These are phyloP conservation scores for Apiotrichum gamsii DNA, from an alignment of 1,284 basidiomycete species.

Conservation along the genomic window DNA sequence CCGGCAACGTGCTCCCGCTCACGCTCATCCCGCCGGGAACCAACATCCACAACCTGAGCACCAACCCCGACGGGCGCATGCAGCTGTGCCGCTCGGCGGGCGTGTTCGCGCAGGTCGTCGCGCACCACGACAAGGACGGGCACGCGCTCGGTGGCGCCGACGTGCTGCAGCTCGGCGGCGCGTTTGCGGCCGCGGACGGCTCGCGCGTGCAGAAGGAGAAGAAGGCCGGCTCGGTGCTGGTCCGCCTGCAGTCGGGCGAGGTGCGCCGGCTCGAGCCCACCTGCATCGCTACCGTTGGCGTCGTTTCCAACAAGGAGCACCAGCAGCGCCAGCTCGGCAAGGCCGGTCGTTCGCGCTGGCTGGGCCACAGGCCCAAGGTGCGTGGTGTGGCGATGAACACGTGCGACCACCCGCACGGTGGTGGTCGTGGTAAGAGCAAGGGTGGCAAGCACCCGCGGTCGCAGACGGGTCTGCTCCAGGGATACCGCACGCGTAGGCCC, in stretches of 20 bases:
- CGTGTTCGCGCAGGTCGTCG: conserved; percentile 72
- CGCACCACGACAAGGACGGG: conserved; percentile 54
- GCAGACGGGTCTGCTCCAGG: conserved; percentile 87
- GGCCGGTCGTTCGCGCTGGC: conserved; percentile 82
- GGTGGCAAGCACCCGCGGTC: conserved; percentile 88
- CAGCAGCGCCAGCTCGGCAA: conserved; percentile 81
- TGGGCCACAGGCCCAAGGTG: conserved; percentile 79
- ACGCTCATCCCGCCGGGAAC: conserved; percentile 88
- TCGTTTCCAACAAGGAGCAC: conserved; percentile 88
- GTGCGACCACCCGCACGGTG: conserved; percentile 93
- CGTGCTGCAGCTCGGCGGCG: conserved; percentile 35
- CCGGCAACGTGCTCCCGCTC: conserved; percentile 89
- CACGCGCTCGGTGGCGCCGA: conserved; percentile 38
- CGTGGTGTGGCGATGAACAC: conserved; percentile 99
- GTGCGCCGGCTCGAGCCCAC: conserved; percentile 76
- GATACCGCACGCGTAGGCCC: conserved; percentile 84
- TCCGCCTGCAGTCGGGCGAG: conserved; percentile 87
- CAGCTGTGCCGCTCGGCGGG: conserved; percentile 86
- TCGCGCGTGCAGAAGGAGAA: conserved; percentile 20
- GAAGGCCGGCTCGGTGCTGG: conserved; percentile 52
- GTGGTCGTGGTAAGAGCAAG: conserved; percentile 95
- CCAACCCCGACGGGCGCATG: conserved; percentile 69
- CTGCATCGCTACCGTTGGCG: conserved; percentile 83
- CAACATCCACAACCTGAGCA: conserved; percentile 77
- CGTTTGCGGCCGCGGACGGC: conserved; percentile 17